phyloP scores from a whole-genome alignment of 768 basidiomycete species.

The Russula earlei region DNA sequence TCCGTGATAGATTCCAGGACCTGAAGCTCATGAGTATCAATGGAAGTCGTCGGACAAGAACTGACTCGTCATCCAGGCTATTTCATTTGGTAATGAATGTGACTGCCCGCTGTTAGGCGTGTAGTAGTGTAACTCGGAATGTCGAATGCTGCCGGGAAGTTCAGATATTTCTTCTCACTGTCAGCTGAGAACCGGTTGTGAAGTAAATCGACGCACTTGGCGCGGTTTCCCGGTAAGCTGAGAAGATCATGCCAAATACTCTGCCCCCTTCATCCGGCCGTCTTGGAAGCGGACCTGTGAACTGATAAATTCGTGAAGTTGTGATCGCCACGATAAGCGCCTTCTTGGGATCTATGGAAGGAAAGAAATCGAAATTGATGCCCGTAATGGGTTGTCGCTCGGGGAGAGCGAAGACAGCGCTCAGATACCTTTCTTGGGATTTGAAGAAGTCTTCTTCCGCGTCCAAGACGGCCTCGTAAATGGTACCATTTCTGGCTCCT shows the following conservation, averaged over 20 bases:
- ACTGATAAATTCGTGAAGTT: slow-evolving; percentile 83
- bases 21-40: slow-evolving; percentile 30
- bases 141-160: slow-evolving; percentile 65
- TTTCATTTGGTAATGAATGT: slow-evolving; percentile 54
- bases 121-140: slow-evolving; percentile 77
- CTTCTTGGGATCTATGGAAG: slow-evolving; percentile 49
- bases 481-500: slow-evolving; percentile 73
- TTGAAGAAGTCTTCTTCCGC: slow-evolving; percentile 90
- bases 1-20: slow-evolving; percentile 84
- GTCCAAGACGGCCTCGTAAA: slow-evolving; percentile 85
- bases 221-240: slow-evolving; percentile 59
- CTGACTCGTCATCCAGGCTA: slow-evolving; percentile 92
- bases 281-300: slow-evolving; percentile 58
- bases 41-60: neutral
- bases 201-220: slow-evolving; percentile 52
- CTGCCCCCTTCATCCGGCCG: slow-evolving; percentile 67
- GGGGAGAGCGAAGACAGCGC: slow-evolving; percentile 63
- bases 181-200: slow-evolving; percentile 20
- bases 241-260: slow-evolving; percentile 68
- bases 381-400: slow-evolving; percentile 82
- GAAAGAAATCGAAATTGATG: slow-evolving; percentile 70
- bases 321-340: slow-evolving; percentile 77
- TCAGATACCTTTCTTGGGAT: slow-evolving; percentile 72
- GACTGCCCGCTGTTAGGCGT: slow-evolving; percentile 62
- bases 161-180: slow-evolving; percentile 70